Conservation (phyloP, 2,329 filamentous ascomycete genomes). For the Trichoderma endophyticum region DNA sequence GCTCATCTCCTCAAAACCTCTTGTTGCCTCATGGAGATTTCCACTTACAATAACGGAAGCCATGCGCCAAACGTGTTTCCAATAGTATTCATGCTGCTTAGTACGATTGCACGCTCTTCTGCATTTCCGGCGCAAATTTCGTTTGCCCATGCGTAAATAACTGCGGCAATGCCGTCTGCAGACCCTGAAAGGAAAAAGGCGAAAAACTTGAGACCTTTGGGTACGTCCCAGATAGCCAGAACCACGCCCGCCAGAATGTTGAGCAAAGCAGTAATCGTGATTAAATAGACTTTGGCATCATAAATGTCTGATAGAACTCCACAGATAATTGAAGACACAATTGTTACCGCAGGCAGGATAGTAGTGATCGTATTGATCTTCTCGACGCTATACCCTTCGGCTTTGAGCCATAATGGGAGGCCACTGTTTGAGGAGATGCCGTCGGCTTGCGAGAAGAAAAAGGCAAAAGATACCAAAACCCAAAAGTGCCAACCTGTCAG, state of each 20-base stretch:
- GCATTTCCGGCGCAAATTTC: conserved; percentile 44
- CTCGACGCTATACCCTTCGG: conserved; percentile 30
- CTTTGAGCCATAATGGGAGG: conserved; percentile 34
- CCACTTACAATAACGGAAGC: conserved; percentile 35
- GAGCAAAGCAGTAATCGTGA: conserved; percentile 23
- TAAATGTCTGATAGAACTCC: conserved; percentile 55
- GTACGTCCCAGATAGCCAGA: conserved; percentile 35
- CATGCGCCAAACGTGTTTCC: conserved; percentile 43
- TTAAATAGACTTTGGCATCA: conserved; percentile 38
- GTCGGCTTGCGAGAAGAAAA: conserved; percentile 32
- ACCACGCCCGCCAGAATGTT: conserved; percentile 28
- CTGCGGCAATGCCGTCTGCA: conserved; percentile 27
- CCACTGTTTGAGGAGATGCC: conserved; percentile 35
- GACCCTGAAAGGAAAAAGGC: conserved; percentile 35
- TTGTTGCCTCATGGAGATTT: background rate
- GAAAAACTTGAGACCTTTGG: conserved; percentile 35
- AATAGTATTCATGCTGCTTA: conserved; percentile 47
- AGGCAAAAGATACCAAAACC: conserved; percentile 27
- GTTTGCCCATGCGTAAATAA: conserved; percentile 46
- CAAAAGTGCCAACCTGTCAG: conserved; percentile 32
- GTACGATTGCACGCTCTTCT: conserved; percentile 47
- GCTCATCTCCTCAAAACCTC: background rate
- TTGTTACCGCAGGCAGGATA: conserved; percentile 33
- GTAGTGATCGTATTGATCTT: conserved; percentile 53
- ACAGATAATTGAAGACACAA: conserved; percentile 50